A percentile compares a stretch with the other conserved stretches of the same genome.
These are phyloP conservation scores for Pharnaceum exiguum DNA, from an alignment of 148 eudicot genomes.

Conservation along the genomic window DNA sequence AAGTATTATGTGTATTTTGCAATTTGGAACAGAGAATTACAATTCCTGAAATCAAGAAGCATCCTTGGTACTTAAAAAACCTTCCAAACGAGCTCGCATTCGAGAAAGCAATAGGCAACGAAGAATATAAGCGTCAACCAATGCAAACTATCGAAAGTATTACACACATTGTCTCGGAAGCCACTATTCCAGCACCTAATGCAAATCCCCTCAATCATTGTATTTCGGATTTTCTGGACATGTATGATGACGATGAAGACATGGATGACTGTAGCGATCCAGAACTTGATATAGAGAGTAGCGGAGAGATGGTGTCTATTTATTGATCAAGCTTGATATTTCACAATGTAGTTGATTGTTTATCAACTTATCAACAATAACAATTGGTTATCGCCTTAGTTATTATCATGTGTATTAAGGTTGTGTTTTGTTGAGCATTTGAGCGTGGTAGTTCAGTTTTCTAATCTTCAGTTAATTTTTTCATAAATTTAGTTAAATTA, in stretches of 20 bases:
- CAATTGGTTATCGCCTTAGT: too few relatives aligned
- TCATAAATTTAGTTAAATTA: too few relatives aligned
- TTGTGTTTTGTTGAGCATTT: too few relatives aligned
- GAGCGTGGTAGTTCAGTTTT: too few relatives aligned
- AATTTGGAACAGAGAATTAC: slow-evolving; percentile 42
- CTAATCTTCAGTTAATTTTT: too few relatives aligned
- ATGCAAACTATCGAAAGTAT: slow-evolving; percentile 48
- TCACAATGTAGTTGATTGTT: too few relatives aligned
- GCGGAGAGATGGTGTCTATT: slow-evolving; percentile 9
- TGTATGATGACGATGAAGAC: background rate
- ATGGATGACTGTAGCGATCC: background rate
- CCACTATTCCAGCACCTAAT: slow-evolving; percentile 33
- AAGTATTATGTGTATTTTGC: background rate
- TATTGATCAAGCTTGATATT: too few relatives aligned
- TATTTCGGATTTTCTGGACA: background rate
- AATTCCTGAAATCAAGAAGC: slow-evolving; percentile 58
- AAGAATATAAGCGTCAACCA: slow-evolving; percentile 36
- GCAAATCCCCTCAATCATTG: background rate
- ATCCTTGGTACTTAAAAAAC: slow-evolving; percentile 64
- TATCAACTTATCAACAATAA: too few relatives aligned
- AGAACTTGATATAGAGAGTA: slow-evolving; percentile 3
- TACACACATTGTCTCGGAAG: slow-evolving; percentile 56
- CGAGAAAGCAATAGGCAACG: slow-evolving; percentile 29
- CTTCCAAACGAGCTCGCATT: slow-evolving; percentile 47
- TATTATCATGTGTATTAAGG: too few relatives aligned